Conservation (phyloP, 2,329 filamentous ascomycete species). For the Cryphonectria parasitica region DNA sequence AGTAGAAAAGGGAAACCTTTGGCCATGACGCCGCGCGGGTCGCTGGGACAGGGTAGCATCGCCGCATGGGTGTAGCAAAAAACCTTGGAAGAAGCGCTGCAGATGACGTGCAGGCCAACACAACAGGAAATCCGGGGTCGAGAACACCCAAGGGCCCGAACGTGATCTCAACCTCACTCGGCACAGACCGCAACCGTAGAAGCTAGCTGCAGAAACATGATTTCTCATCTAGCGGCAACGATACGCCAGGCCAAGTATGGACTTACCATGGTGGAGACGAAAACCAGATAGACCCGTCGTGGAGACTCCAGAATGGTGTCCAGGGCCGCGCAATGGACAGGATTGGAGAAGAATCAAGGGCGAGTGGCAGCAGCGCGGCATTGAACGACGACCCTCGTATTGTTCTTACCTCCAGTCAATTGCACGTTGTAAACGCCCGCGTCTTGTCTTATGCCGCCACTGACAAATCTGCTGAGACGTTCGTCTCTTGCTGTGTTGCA, state of each 20-base stretch:
- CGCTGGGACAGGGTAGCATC: neutral
- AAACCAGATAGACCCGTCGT: neutral
- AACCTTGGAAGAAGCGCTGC: conserved; percentile 26
- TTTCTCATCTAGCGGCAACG: neutral
- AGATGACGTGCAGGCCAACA: conserved; percentile 17
- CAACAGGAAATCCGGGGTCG: conserved; percentile 4
- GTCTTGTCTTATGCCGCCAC: neutral
- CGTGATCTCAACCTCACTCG: neutral
- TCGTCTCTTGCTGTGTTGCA: neutral
- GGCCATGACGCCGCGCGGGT: neutral
- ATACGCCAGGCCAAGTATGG: neutral
- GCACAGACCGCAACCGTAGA: neutral
- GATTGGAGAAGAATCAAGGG: neutral
- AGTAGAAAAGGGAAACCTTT: neutral
- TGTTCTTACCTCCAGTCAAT: neutral
- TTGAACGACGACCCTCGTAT: neutral
- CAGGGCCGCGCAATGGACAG: neutral
- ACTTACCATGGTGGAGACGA: neutral
- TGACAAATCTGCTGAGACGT: neutral
- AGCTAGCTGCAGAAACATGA: neutral
- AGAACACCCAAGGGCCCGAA: neutral
- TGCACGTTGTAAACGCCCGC: neutral
- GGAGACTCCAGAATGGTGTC: neutral
- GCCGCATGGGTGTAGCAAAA: conserved; percentile 7
- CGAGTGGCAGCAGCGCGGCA: neutral